phyloP scores from a whole-genome alignment of 192 early-diverging fungal species.

The Linnemannia exigua region DNA sequence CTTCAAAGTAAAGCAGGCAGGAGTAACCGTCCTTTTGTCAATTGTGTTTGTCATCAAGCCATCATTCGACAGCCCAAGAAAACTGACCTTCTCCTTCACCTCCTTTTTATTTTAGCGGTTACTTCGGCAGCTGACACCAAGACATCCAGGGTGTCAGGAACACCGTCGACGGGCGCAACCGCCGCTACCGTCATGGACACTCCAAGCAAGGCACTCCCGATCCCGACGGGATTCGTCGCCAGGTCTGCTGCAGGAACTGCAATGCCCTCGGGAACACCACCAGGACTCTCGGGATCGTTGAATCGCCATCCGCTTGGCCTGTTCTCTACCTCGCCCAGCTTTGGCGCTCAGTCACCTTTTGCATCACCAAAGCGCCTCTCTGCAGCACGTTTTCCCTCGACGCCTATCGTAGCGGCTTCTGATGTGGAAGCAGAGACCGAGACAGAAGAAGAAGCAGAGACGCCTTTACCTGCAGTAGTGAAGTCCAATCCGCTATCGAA shows the following conservation, averaged over 20 bases:
- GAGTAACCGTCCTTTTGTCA: background rate
- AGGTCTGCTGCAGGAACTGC: background rate
- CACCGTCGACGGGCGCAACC: background rate
- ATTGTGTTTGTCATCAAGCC: background rate
- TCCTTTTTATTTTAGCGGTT: background rate
- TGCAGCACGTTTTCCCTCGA: constrained; percentile 3
- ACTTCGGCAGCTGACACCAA: background rate
- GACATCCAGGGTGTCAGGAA: background rate
- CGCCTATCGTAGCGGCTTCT: background rate
- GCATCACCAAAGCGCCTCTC: constrained; percentile 7
- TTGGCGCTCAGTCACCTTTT: constrained; percentile 46
- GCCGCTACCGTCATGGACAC: background rate
- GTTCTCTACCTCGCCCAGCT: constrained; percentile 51
- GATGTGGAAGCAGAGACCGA: background rate
- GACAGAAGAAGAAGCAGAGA: background rate
- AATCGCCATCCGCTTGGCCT: constrained; percentile 38
- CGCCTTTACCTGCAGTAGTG: background rate
- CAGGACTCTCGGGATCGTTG: constrained; percentile 30
- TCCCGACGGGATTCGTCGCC: background rate
- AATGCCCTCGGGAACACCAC: constrained; percentile 21
- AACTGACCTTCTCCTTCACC: background rate
- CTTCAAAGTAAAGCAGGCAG: constrained; percentile 24
- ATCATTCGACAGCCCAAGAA: background rate
- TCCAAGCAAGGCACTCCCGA: background rate
- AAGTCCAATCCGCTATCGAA: background rate